Base-by-base conservation (phyloP, 306 rosid species). In the Albizia julibrissin region DNA sequence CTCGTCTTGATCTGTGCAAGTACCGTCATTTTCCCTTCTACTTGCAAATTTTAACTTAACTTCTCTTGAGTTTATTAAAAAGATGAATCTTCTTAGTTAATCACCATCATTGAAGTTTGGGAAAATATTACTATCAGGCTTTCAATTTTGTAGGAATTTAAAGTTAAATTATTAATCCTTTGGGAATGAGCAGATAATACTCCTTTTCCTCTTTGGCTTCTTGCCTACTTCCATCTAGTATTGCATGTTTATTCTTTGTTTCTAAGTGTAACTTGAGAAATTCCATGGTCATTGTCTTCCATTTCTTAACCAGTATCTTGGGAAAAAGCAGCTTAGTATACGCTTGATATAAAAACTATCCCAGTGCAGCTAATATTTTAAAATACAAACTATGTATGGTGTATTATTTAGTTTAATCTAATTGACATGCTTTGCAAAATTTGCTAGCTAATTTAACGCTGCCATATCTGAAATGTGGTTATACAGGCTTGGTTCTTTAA, bases 1-100 rank as follows among this genome's bases (percentile, higher is more conserved):
- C 99, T n/a, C 94, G 99, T 43, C 99, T 93, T 71, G 98, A 95
- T 85, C 94, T 95, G 76, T 92, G 97, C 99, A 95, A 95, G 99
- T 95, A 95, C 49, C 78, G 34, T 39, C 50, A 8, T 64, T 44
- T 65, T 52, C 79, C 87, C 75, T 80, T 52, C 72, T 40, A n/a
- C 78, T 83, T 52, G 70, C 34, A 47, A n/a, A 77, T 76, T 82
- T 84, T 34, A n/a, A 27, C 21, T 71, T 61, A 54, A 43, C 18
- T 83, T 73, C 13, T 77, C 75, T 59, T 44, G 65, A 59, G 62
- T 16, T 2, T 15, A 83, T 31, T 49, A 66, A 72, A 80, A 59
- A 71, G 64, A 64, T 29, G 24, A 37, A 34, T 83, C 72, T 59
- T 43, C 72, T 29, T 72, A 46, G 54, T 49, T 76, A 18, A 52